These are phyloP conservation scores for Chrysoporthe austroafricana DNA, from an alignment of 2,329 filamentous ascomycete genomes.

Conservation along the genomic window DNA sequence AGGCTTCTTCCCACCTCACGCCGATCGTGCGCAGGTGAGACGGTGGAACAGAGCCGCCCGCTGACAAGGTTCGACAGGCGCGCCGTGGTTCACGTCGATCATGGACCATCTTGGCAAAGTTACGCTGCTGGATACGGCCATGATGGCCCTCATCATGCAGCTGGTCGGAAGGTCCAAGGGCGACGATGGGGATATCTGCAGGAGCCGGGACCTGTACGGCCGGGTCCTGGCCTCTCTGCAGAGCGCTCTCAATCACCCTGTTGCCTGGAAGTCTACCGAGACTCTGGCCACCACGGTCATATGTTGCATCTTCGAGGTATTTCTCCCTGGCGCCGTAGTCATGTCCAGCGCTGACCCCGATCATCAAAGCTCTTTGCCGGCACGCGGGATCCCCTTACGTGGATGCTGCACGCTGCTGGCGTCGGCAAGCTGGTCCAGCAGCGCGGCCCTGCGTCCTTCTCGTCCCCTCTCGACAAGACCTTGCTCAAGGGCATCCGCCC, in stretches of 20 bases:
- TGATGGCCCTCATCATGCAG: slow-evolving; percentile 44
- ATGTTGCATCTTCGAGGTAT: slow-evolving; percentile 46
- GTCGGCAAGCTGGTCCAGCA: slow-evolving; percentile 44
- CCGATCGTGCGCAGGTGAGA: slow-evolving; percentile 9
- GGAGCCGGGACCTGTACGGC: slow-evolving; percentile 45
- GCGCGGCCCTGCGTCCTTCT: slow-evolving; percentile 42
- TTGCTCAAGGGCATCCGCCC: slow-evolving; percentile 45
- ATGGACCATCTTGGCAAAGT: slow-evolving; percentile 40
- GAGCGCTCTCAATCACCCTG: slow-evolving; percentile 41
- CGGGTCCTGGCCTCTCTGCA: slow-evolving; percentile 43
- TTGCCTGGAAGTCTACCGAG: slow-evolving; percentile 45
- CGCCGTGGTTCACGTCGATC: slow-evolving; percentile 34
- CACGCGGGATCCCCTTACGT: slow-evolving; percentile 41
- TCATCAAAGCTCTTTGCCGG: slow-evolving; percentile 45
- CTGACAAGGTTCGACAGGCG: slow-evolving; percentile 1
- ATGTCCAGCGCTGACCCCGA: not conserved
- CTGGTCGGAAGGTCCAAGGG: slow-evolving; percentile 42
- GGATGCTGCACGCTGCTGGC: slow-evolving; percentile 45
- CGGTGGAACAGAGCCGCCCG: not conserved
- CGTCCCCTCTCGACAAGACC: slow-evolving; percentile 41
- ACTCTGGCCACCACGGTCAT: slow-evolving; percentile 48
- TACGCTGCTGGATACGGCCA: slow-evolving; percentile 43
- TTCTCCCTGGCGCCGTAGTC: not conserved
- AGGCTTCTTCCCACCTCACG: too few species aligned
- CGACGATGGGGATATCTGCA: slow-evolving; percentile 37